Base-by-base conservation (phyloP, 2,329 filamentous ascomycete genomes). In the Aspergillus chevalieri region DNA sequence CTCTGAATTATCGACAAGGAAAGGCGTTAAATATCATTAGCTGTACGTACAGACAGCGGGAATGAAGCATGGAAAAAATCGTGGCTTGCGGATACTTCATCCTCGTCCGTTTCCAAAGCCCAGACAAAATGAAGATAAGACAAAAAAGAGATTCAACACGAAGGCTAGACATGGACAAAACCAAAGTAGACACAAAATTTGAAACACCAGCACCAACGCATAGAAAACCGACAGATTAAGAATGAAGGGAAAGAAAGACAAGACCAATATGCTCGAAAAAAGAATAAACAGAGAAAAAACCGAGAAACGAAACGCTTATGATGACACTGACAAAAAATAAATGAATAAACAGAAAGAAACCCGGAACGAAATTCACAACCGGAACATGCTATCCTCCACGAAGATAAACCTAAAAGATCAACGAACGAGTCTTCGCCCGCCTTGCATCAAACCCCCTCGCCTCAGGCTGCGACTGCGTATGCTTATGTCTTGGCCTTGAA, bases 391-490 rank as follows among this genome's bases (percentile, higher is more conserved):
- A 52, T 56, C 59, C 55, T 55, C 53, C 55, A 57, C 57, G 54
- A 57, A 59, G 51, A 59, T 54, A 46, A 48, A 36, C 52, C 63
- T 57, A 73, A 50, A 72, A 71, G 49, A 72, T 67, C 52, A 73
- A 56, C 26, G 70, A 73, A 47, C 68, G 67, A 6, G 69, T 66
- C 57, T 72, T 73, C 52, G 71, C 65, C 33, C 67, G 66, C 33
- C 70, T 65, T 49, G 65, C 61, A 33, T 72, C 67, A 36, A 57
- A 54, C 45, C 61, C 59, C 43, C 65, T 61, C 44, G 64, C 57
- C 47, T 70, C 69, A 4, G 70, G 68, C 49, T 72, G 68, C 10
- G 70, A 73, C 43, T 64, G 58, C 4, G 68, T 68, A 54, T 72
- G 66, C 47, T 70, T 69, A 54, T 73, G 70, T 47, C 66, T 57